Evolutionary conservation across 495 filamentous ascomycete species (phyloP).

Genomic region (Hypoxylon subgilvum): DNA sequence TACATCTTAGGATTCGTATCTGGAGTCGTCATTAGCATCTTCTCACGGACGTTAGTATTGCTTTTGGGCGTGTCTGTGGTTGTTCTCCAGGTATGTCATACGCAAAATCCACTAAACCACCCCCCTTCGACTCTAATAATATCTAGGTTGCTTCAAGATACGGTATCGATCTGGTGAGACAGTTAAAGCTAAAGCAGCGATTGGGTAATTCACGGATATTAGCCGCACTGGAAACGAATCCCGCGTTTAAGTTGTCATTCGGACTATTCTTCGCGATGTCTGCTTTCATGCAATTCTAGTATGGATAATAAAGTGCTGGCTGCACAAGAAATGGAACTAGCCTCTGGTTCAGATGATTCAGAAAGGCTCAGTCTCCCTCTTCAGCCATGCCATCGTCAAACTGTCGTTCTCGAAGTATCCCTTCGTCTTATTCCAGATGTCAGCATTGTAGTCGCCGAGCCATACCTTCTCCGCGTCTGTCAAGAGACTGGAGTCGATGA

Average conservation of each 20-base stretch:
- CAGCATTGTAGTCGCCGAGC: constrained; percentile 84
- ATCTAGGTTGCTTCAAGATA: constrained; percentile 70
- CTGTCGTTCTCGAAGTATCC: constrained; percentile 77
- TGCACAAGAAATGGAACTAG: not conserved
- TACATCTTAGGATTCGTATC: constrained; percentile 62
- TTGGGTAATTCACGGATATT: constrained; percentile 61
- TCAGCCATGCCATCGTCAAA: constrained; percentile 76
- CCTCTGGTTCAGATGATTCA: constrained; percentile 41
- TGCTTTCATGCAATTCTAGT: constrained; percentile 69
- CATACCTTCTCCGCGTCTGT: constrained; percentile 80
- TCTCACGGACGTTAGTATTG: constrained; percentile 75
- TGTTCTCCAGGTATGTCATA: constrained; percentile 66
- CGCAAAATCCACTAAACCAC: not conserved
- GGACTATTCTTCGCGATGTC: constrained; percentile 78
- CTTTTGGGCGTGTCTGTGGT: constrained; percentile 74
- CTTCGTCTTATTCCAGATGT: constrained; percentile 83
- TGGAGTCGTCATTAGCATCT: constrained; percentile 73
- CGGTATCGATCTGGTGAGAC: constrained; percentile 68
- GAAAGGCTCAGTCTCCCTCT: constrained; percentile 76
- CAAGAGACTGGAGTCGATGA: constrained; percentile 79
- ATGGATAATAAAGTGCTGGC: constrained; percentile 10
- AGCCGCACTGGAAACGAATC: constrained; percentile 66
- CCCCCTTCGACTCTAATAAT: constrained; percentile 6
- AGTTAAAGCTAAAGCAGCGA: constrained; percentile 46
- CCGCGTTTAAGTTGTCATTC: constrained; percentile 80